Percentiles rank a stretch among this genome's conserved stretches.
These are phyloP conservation scores for Alternaria ventricosa DNA, from an alignment of 2,329 filamentous ascomycete genomes.

Conservation along the genomic window DNA sequence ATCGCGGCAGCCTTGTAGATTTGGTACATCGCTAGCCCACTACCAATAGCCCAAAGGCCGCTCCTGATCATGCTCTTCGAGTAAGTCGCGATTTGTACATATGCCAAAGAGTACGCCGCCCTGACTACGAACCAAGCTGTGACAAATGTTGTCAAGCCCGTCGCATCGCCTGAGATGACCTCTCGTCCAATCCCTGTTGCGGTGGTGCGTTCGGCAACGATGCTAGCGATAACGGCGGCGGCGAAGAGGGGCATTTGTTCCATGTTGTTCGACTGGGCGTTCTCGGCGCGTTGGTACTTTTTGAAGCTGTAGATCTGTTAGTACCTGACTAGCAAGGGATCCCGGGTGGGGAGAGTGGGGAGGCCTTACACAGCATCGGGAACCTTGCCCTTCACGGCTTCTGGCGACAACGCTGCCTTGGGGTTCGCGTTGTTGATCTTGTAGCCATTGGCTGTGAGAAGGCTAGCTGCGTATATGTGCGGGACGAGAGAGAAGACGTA, in stretches of 20 bases:
- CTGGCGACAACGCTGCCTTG: conserved; percentile 28
- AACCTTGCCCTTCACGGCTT: conserved; percentile 32
- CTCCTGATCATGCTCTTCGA: conserved; percentile 29
- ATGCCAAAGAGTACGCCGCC: conserved; percentile 26
- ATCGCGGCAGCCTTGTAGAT: conserved; percentile 33
- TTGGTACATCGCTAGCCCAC: conserved; percentile 23
- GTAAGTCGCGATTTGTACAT: conserved; percentile 28
- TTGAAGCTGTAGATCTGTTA: conserved; percentile 17
- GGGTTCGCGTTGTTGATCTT: conserved; percentile 36
- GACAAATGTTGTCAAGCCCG: conserved; percentile 29
- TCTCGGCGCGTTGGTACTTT: conserved; percentile 37
- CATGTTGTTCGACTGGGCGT: conserved; percentile 31
- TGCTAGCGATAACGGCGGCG: conserved; percentile 28
- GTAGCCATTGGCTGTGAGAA: conserved; percentile 26
- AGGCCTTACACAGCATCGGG: conserved; percentile 25
- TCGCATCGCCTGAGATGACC: conserved; percentile 19
- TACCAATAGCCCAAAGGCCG: conserved; percentile 17
- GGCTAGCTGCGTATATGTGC: conserved; percentile 23
- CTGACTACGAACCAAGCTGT: conserved; percentile 25
- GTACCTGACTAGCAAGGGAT: no score
- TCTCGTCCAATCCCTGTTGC: conserved; percentile 18
- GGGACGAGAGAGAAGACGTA: conserved; percentile 32
- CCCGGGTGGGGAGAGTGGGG: neutral
- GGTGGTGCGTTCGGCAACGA: conserved; percentile 32
- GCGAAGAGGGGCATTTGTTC: conserved; percentile 37